Percentiles rank a stretch among this genome's conserved stretches.
phyloP scores from a whole-genome alignment of 257 asterid species.

The Petunia axillaris region DNA sequence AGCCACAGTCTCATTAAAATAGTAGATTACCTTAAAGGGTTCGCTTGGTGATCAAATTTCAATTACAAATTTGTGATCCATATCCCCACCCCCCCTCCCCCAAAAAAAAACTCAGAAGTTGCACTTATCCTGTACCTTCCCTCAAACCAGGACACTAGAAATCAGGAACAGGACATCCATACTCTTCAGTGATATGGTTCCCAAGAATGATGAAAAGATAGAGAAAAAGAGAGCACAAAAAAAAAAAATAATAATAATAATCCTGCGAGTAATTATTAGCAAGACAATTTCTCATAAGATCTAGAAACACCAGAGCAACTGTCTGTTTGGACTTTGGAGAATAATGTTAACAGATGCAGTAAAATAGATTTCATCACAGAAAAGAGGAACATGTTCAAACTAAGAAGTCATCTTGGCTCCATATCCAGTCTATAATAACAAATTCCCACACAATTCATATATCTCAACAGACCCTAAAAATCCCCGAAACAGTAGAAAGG shows the following conservation, averaged over 20 bases:
- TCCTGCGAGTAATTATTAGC: background rate
- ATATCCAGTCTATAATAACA: background rate
- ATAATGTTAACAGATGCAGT: background rate
- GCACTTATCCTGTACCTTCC: background rate
- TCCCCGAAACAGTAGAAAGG: background rate
- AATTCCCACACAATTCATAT: background rate
- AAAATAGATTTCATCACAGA: background rate
- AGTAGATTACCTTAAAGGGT: background rate
- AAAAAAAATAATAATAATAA: background rate
- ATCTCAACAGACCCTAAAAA: background rate
- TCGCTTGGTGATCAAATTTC: background rate
- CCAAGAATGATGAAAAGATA: background rate
- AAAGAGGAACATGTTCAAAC: background rate
- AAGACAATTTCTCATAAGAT: slow-evolving; percentile 6
- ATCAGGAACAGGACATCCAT: background rate
- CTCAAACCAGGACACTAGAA: background rate
- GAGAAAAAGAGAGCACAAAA: background rate
- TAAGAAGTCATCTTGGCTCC: background rate
- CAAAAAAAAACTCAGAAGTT: background rate
- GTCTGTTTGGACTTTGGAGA: background rate
- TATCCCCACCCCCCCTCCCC: background rate
- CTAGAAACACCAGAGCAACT: slow-evolving; percentile 2
- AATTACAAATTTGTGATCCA: background rate
- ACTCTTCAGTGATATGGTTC: background rate
- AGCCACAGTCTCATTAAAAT: background rate